phyloP scores from a whole-genome alignment of 139 green algal genomes.

The Coelastrella sp. region DNA sequence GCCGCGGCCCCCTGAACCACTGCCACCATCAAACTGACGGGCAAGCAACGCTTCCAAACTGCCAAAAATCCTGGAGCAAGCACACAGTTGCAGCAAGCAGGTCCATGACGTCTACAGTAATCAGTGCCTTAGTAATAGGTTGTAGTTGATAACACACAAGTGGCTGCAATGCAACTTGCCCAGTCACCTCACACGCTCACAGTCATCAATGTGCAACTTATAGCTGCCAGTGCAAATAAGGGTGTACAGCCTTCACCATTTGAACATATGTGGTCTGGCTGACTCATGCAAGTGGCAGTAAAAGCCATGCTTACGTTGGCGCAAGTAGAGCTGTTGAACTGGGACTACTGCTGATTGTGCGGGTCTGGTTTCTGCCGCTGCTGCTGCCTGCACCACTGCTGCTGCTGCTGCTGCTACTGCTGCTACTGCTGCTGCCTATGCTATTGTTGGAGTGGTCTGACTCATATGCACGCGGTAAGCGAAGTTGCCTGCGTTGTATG shows the following conservation, averaged over 20 bases:
- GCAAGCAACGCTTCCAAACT: conserved; percentile 25
- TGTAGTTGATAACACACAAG: no score
- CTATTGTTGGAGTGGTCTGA: neutral
- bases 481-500: no score
- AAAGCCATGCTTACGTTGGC: neutral
- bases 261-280: no score
- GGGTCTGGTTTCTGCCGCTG: neutral
- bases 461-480: no score
- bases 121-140: no score
- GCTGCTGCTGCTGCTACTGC: conserved; percentile 12
- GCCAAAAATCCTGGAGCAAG: conserved; percentile 12
- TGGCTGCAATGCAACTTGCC: no score
- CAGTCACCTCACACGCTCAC: no score
- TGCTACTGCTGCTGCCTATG: neutral
- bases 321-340: conserved; percentile 13
- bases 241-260: no score
- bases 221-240: no score
- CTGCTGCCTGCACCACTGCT: neutral
- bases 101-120: no score
- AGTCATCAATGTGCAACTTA: no score
- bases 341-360: neutral
- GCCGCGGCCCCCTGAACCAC: conserved; percentile 31
- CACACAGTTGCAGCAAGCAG: no score
- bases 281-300: neutral
- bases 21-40: neutral